These are phyloP conservation scores for Spongiforma sp. DNA, from an alignment of 1,284 basidiomycete genomes.

Conservation along the genomic window DNA sequence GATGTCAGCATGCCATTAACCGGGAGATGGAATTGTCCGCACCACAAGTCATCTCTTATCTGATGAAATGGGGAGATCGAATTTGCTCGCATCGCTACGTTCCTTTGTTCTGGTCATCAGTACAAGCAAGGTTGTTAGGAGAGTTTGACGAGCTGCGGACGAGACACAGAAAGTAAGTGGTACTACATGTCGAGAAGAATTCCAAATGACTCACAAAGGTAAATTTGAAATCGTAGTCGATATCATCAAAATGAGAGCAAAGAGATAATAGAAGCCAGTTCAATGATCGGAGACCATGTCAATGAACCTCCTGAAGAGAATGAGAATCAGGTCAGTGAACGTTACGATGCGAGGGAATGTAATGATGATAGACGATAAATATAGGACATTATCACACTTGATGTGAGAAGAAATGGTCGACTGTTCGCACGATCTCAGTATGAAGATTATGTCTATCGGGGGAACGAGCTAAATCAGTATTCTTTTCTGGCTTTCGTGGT, in stretches of 20 bases:
- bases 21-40: constrained; percentile 6
- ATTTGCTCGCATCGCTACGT: constrained; percentile 9
- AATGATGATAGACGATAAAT: too few relatives aligned
- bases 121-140: background rate
- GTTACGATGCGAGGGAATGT: background rate
- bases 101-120: constrained; percentile 6
- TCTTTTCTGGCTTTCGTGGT: background rate
- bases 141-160: background rate
- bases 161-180: background rate
- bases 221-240: too few relatives aligned
- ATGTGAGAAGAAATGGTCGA: background rate
- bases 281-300: too few relatives aligned
- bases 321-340: background rate
- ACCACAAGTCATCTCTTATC: constrained; percentile 7
- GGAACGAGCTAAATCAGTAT: background rate
- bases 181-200: too few relatives aligned
- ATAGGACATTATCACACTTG: background rate
- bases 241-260: too few relatives aligned
- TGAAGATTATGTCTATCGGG: background rate
- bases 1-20: constrained; percentile 7
- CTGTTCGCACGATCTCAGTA: background rate
- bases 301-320: background rate
- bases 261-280: too few relatives aligned
- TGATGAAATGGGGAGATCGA: constrained; percentile 5
- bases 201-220: too few relatives aligned